Evolutionary conservation across 176 grass and related monocot genomes (phyloP).

Genomic region (Thalia dealbata): DNA sequence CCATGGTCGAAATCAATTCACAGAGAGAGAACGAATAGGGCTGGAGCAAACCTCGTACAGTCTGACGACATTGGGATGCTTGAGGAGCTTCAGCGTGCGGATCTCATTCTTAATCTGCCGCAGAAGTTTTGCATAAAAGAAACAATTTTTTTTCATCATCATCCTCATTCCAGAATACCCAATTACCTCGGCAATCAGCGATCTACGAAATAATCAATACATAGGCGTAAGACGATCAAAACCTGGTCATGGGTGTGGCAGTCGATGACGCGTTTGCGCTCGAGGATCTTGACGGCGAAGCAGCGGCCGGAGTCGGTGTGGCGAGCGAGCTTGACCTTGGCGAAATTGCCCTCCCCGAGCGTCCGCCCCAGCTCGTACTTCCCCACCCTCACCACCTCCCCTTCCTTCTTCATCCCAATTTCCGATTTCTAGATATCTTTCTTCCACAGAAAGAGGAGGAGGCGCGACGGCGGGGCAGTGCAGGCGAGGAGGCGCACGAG

Average conservation of each 20-base stretch:
- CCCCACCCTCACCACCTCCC: constrained; percentile 26
- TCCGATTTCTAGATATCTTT: neutral
- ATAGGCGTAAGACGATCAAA: neutral
- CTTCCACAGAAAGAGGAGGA: neutral
- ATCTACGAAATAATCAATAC: neutral
- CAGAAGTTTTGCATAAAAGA: neutral
- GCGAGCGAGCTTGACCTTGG: constrained; percentile 63
- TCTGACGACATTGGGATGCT: constrained; percentile 22
- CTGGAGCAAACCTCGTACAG: constrained; percentile 9
- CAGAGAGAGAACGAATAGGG: neutral
- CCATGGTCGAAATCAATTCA: too few species aligned
- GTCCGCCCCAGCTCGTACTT: constrained; percentile 81
- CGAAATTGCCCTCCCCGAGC: constrained; percentile 82
- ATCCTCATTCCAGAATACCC: neutral
- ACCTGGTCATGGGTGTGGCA: constrained; percentile 82
- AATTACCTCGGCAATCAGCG: neutral
- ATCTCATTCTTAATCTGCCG: constrained; percentile 22
- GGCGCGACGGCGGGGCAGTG: neutral
- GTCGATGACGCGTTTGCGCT: constrained; percentile 62
- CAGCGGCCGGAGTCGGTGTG: constrained; percentile 38
- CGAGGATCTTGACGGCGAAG: constrained; percentile 93
- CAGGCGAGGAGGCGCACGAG: too few species aligned
- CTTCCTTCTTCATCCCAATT: neutral
- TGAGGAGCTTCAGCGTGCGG: constrained; percentile 14
- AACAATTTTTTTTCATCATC: neutral